Conservation (phyloP, 495 filamentous ascomycete genomes). For the Aspergillus wentii region DNA sequence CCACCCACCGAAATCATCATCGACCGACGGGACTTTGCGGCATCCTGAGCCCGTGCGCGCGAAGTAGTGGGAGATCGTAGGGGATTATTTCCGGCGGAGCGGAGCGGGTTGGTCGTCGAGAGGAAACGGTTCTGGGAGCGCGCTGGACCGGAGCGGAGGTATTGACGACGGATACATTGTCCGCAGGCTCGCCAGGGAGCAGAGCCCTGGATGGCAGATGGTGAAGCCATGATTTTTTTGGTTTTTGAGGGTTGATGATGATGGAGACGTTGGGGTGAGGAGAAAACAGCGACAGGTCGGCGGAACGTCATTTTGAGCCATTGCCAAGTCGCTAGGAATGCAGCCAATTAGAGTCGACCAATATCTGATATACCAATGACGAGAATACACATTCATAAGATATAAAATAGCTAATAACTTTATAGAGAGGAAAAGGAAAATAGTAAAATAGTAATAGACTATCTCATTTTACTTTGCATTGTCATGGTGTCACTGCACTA, state of each 20-base stretch:
- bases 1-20: constrained; percentile 32
- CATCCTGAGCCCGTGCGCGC: constrained; percentile 12
- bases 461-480: too few relatives aligned
- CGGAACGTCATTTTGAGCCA: too few relatives aligned
- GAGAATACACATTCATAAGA: too few relatives aligned
- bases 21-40: constrained; percentile 25
- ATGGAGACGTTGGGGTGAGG: constrained; percentile 4
- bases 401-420: too few relatives aligned
- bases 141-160: constrained; percentile 8
- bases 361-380: too few relatives aligned
- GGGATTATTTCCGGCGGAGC: constrained; percentile 19
- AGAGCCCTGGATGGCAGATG: constrained; percentile 13
- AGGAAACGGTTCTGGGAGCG: constrained; percentile 14
- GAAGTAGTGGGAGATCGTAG: constrained; percentile 17
- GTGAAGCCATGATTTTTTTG: constrained; percentile 22
- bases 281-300: too few relatives aligned
- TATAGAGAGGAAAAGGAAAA: too few relatives aligned
- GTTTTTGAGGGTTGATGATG: constrained; percentile 5
- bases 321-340: too few relatives aligned
- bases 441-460: too few relatives aligned
- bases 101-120: constrained; percentile 30
- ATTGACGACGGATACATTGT: constrained; percentile 26
- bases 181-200: constrained; percentile 28
- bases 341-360: too few relatives aligned
- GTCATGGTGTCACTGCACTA: too few relatives aligned